Evolutionary conservation across 2,329 filamentous ascomycete species (phyloP).

Genomic region (Arthroderma sp.): DNA sequence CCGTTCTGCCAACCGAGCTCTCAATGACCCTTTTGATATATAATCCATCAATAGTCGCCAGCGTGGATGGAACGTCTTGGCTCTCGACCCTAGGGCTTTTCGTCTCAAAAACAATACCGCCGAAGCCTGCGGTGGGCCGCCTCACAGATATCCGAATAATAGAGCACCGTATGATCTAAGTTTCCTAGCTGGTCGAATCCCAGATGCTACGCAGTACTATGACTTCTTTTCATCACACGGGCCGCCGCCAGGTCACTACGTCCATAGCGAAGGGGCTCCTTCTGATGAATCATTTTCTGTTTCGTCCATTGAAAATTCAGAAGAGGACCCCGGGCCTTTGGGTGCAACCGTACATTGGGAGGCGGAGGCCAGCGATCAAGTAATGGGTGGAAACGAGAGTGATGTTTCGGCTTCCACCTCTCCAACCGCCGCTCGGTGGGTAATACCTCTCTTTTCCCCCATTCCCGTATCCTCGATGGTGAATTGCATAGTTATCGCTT

Average conservation of each 20-base stretch:
- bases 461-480: too few relatives aligned
- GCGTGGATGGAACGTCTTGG: constrained; percentile 34
- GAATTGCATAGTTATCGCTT: too few relatives aligned
- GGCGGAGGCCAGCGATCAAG: constrained; percentile 10
- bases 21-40: constrained; percentile 12
- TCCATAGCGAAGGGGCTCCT: constrained; percentile 2
- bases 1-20: background rate
- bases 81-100: constrained; percentile 32
- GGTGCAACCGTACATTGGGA: constrained; percentile 1
- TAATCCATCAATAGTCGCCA: constrained; percentile 8
- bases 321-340: constrained; percentile 4
- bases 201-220: constrained; percentile 19
- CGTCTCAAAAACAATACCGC: constrained; percentile 20
- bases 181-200: constrained; percentile 14
- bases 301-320: constrained; percentile 8
- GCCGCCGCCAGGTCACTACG: background rate
- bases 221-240: constrained; percentile 13
- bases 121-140: constrained; percentile 29
- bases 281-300: constrained; percentile 7
- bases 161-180: constrained; percentile 15
- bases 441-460: too few relatives aligned
- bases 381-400: constrained; percentile 2
- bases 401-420: background rate
- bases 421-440: background rate
- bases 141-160: constrained; percentile 11